Evolutionary conservation across 257 asterid genomes (phyloP), one percentile per base, ranked within the genome.

Genomic region (Primulina huaijiensis): DNA sequence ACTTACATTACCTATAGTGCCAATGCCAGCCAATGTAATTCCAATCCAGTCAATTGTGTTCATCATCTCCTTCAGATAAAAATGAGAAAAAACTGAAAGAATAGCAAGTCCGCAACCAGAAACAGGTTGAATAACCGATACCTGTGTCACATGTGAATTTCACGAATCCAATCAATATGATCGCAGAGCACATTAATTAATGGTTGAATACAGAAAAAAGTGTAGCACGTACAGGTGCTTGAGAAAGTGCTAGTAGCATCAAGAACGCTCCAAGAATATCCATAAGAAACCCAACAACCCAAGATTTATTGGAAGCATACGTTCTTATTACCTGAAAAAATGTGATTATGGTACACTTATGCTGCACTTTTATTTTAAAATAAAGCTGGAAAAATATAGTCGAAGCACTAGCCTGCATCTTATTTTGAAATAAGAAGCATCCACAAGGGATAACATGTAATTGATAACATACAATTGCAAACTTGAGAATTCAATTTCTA

Each of bases 61-160:
- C 99, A 94, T 94, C 75, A 83, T 89, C 85, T 94, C 99, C 90
- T 91, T 83, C 55, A 94, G 80, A 85, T 94, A 91, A 80, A 94
- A 94, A 87, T 94, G 99, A 68, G 99, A 94, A 75, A 94, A 94
- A 57, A 94, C 80, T 21, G 96, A 94, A 80, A 94, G 99, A 70
- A 94, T 91, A 59, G 97, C 98, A 61, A 94, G 97, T 68, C 99
- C 99, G 55, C 98, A 91, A 80, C 99, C 99, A 60, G 99, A 94
- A 82, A 94, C 98, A 37, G 99, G 99, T 79, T 94, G 99, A 79
- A 94, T 83, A 72, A 94, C 97, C 19, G 97, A 91, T 62, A 94
- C 98, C 98, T 94, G 76, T 65, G 73, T 40, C 58, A 76, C 8
- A 59, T 34, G 59, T 52, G 67, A 69, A 56, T 23, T 65, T 40